These are phyloP conservation scores for Malus hybrid DNA, from an alignment of 331 rosid genomes.

Conservation along the genomic window DNA sequence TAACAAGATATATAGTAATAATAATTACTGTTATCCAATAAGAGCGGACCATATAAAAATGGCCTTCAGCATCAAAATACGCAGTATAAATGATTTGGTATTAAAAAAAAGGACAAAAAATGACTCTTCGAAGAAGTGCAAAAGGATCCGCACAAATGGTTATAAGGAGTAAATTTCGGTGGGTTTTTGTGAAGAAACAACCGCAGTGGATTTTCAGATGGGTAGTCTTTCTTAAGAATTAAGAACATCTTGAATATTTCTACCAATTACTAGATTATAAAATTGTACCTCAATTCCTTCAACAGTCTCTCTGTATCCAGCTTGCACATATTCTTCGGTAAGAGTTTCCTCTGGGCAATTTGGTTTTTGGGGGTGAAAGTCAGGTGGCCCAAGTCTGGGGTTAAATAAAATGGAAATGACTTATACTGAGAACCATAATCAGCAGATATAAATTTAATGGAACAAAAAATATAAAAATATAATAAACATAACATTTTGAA, in stretches of 20 bases:
- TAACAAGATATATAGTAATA: background rate
- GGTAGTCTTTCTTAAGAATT: background rate
- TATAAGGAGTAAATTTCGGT: background rate
- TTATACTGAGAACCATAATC: slow-evolving; percentile 1
- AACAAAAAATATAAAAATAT: background rate
- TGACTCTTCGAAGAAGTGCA: background rate
- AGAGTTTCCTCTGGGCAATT: slow-evolving; percentile 95
- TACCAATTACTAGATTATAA: background rate
- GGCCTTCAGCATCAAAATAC: background rate
- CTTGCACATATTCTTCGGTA: slow-evolving; percentile 66
- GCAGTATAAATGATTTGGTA: background rate
- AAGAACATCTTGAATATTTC: background rate
- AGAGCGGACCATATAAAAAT: background rate
- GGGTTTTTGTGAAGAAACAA: background rate
- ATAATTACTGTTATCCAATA: background rate
- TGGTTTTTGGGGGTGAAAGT: slow-evolving; percentile 72
- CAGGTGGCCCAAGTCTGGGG: slow-evolving; percentile 93
- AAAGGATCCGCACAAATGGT: background rate
- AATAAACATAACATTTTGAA: background rate
- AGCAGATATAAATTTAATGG: background rate
- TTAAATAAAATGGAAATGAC: slow-evolving; percentile 19
- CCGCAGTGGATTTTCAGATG: background rate
- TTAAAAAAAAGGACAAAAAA: background rate
- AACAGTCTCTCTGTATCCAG: slow-evolving; percentile 84
- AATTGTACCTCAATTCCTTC: slow-evolving; percentile 88